A percentile compares a stretch with the other conserved stretches of the same genome.
These are phyloP conservation scores for Lichtheimia ramosa DNA, from an alignment of 371 early-diverging fungal genomes.

Conservation along the genomic window DNA sequence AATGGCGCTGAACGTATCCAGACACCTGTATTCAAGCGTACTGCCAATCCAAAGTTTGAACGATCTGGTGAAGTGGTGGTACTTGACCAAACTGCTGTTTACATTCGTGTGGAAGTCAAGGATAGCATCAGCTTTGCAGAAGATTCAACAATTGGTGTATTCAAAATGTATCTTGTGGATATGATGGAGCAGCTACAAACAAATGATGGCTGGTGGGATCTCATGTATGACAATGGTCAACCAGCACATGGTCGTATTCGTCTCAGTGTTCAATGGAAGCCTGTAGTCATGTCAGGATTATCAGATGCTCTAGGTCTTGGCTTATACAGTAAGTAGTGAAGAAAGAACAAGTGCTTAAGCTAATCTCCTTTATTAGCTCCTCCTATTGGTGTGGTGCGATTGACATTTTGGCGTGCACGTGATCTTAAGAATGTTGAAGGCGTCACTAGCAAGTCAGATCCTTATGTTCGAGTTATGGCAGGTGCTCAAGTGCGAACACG, in stretches of 20 bases:
- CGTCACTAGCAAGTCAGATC: conserved; percentile 80
- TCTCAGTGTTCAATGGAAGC: conserved; percentile 57
- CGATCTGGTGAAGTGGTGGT: conserved; percentile 51
- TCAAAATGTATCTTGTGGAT: conserved; percentile 30
- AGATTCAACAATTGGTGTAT: conserved; percentile 34
- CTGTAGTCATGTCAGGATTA: conserved; percentile 50
- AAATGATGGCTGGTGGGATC: conserved; percentile 49
- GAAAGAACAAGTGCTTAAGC: neutral
- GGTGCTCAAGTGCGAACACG: conserved; percentile 62
- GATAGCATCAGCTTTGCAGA: conserved; percentile 40
- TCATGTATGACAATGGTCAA: conserved; percentile 23
- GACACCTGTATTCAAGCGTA: conserved; percentile 41
- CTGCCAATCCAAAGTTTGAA: conserved; percentile 48
- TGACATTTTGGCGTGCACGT: conserved; percentile 75
- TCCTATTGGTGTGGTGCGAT: conserved; percentile 82
- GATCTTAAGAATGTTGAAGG: conserved; percentile 73
- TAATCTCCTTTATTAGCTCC: conserved; percentile 30
- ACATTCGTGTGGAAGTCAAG: conserved; percentile 37
- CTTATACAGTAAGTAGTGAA: conserved; percentile 33
- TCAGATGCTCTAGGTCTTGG: conserved; percentile 40
- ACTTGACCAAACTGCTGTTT: conserved; percentile 41
- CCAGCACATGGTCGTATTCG: conserved; percentile 40
- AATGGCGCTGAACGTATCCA: conserved; percentile 48
- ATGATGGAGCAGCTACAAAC: conserved; percentile 31
- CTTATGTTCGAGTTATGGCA: conserved; percentile 72